Evolutionary conservation across 2,329 filamentous ascomycete species (phyloP).

Genomic region (Corynespora cassiicola): DNA sequence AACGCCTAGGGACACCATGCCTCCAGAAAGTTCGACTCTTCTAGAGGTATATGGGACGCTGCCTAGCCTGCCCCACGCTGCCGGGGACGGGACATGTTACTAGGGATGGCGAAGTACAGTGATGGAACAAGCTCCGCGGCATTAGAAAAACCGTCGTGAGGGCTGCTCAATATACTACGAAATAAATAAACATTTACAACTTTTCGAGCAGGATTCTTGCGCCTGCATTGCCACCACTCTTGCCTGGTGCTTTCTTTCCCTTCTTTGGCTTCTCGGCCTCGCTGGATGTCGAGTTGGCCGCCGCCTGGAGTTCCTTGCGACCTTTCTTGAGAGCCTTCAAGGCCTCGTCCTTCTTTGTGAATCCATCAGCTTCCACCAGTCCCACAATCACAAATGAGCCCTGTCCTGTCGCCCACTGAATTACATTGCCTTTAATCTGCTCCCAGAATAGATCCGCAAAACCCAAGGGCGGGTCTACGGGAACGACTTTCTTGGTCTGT

Average conservation of each 20-base stretch:
- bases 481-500: constrained; percentile 70
- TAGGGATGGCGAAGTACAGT: too few species aligned
- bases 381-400: constrained; percentile 88
- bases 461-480: constrained; percentile 75
- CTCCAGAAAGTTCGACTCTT: too few species aligned
- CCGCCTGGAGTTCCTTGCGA: constrained; percentile 73
- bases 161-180: too few species aligned
- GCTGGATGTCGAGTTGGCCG: constrained; percentile 61
- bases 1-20: too few species aligned
- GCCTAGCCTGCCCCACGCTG: too few species aligned
- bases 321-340: constrained; percentile 74
- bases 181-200: constrained; percentile 34
- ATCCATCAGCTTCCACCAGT: constrained; percentile 75
- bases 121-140: too few species aligned
- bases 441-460: constrained; percentile 86
- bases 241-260: constrained; percentile 44
- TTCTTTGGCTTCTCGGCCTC: constrained; percentile 26
- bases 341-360: constrained; percentile 70
- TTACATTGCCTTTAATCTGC: constrained; percentile 74
- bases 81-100: too few species aligned
- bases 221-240: constrained; percentile 54
- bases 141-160: too few species aligned
- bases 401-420: constrained; percentile 84
- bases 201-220: constrained; percentile 55
- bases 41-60: too few species aligned